phyloP scores from a whole-genome alignment of 805 yeast genomes.

The Candida khao-thaluensis region DNA sequence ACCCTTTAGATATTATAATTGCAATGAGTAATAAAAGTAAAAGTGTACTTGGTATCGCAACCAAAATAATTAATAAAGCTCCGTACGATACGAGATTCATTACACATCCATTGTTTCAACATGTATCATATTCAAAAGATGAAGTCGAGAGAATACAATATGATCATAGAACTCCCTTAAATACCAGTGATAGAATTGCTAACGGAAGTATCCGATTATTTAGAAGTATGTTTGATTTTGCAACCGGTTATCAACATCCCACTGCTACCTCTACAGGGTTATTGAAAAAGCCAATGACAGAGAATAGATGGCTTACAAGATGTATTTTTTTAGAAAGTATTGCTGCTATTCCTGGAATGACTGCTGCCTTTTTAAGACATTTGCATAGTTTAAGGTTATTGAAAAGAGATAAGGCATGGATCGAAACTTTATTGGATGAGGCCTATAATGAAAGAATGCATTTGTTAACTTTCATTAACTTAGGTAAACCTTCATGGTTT shows the following conservation, averaged over 20 bases:
- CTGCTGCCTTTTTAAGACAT: conserved; percentile 70
- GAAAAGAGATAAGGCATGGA: conserved; percentile 70
- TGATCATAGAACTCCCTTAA: conserved; percentile 52
- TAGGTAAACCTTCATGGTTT: conserved; percentile 61
- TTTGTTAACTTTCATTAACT: conserved; percentile 61
- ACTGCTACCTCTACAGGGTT: conserved; percentile 32
- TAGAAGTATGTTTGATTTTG: conserved; percentile 55
- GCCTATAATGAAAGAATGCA: conserved; percentile 82
- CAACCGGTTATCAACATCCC: conserved; percentile 66
- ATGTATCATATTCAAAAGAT: conserved; percentile 29
- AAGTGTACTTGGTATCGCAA: conserved; percentile 22
- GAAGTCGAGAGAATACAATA: conserved; percentile 40
- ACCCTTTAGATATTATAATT: not conserved
- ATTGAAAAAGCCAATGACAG: conserved; percentile 45
- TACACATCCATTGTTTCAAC: conserved; percentile 41
- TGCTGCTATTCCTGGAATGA: conserved; percentile 82
- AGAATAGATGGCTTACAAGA: conserved; percentile 61
- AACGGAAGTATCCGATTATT: conserved; percentile 43
- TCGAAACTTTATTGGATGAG: conserved; percentile 70
- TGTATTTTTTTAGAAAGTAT: conserved; percentile 65
- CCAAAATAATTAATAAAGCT: conserved; percentile 24
- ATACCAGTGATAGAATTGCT: conserved; percentile 54
- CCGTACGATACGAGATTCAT: conserved; percentile 31
- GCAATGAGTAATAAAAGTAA: conserved; percentile 1
- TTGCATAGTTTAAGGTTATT: conserved; percentile 60